Base-by-base conservation (phyloP, 768 basidiomycete species). In the Termitomyces sp. region DNA sequence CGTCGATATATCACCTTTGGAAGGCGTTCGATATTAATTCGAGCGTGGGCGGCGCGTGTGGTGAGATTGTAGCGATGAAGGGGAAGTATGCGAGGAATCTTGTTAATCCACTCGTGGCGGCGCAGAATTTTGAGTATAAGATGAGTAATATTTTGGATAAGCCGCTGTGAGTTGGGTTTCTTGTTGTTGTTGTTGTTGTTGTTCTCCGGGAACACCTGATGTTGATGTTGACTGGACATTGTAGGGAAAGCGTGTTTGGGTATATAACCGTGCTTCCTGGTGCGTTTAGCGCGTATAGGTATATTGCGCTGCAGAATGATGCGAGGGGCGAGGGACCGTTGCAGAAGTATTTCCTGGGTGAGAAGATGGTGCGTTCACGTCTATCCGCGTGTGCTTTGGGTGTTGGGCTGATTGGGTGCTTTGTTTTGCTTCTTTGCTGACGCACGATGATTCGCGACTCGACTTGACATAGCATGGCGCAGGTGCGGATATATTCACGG, bases 321-420 rank as follows among this genome's bases (percentile, higher is more conserved):
- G 67, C 71, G 0, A 76, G 68, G 24, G 95, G 94, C 0, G 84
- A 94, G 64, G 96, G 95, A 0, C 96, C 93, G 0, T 66, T 98
- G 63, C 89, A 93, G 66, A 93, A 96, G 71, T 98, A 99, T 75
- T 99, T 99, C 79, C 74, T 97, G 24, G 97, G 97, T 5, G 97
- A 99, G 78, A 93, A 87, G 66, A 88, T 97, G 50, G 50, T 39
- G 8, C 1, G 34, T 18, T 14, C 2, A 1, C 27, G 7, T 22
- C 20, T 4, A 13, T 6, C 29, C 29, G 29, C 29, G 29, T n/a
- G n/a, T n/a, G n/a, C n/a, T n/a, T n/a, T n/a, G n/a, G n/a, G n/a
- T n/a, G n/a, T n/a, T n/a, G n/a, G n/a, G n/a, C n/a, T n/a, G n/a
- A n/a, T n/a, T n/a, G n/a, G n/a, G 4, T 13, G 0, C 6, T 16